These are phyloP conservation scores for Penicillium sp. DNA, from an alignment of 2,329 filamentous ascomycete species.

Conservation along the genomic window DNA sequence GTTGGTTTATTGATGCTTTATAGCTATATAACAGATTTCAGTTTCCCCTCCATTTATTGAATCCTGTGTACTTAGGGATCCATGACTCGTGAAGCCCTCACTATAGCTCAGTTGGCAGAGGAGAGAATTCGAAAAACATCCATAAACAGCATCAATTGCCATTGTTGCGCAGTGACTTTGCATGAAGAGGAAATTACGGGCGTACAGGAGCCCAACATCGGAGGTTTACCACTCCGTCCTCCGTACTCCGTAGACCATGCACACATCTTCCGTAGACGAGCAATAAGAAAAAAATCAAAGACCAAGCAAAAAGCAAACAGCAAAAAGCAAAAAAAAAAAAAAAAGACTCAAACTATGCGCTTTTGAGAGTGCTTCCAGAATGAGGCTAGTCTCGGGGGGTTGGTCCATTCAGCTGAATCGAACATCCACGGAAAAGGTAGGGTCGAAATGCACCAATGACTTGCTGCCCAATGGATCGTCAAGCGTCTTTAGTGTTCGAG, in stretches of 20 bases:
- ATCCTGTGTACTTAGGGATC: not conserved
- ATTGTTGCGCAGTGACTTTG: conserved; percentile 17
- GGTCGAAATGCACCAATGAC: not conserved
- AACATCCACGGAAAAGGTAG: not conserved
- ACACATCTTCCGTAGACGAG: not conserved
- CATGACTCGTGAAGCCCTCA: conserved; percentile 20
- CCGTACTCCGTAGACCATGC: not conserved
- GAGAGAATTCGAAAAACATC: not conserved
- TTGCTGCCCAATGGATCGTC: not conserved
- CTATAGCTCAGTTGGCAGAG: not conserved
- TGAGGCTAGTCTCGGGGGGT: conserved; percentile 14
- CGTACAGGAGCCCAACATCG: not conserved
- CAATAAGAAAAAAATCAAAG: not conserved
- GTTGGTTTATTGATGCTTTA: not conserved
- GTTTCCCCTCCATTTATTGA: not conserved
- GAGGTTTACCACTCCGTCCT: not conserved
- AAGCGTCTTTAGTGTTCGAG: not conserved
- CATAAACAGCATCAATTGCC: conserved; percentile 1
- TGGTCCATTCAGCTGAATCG: conserved; percentile 2
- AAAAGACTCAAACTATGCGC: conserved; percentile 1
- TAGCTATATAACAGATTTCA: too few species aligned
- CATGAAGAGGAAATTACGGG: conserved; percentile 9
- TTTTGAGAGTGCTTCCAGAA: conserved; percentile 18
- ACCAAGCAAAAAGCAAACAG: not conserved
- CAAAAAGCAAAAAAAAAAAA: not conserved